Percentiles rank a stretch among this genome's conserved stretches.
These are phyloP conservation scores for Termitomyces titanicus DNA, from an alignment of 768 basidiomycete species.

Conservation along the genomic window DNA sequence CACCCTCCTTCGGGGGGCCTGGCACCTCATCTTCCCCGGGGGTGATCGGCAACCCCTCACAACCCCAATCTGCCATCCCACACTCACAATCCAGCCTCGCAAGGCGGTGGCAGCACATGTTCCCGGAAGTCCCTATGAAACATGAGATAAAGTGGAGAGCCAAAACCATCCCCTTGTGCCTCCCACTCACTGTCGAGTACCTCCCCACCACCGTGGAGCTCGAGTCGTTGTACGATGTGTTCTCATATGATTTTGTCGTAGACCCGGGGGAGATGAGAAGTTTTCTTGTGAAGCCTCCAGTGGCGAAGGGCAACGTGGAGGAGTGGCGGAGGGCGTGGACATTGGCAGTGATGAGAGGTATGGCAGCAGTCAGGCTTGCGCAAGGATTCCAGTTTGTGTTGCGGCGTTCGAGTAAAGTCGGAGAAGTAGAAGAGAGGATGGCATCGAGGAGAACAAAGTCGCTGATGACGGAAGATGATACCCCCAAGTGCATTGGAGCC, in stretches of 20 bases:
- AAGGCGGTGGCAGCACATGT: conserved; percentile 85
- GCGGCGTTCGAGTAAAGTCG: conserved; percentile 32
- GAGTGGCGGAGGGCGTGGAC: conserved; percentile 70
- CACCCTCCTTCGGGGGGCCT: conserved; percentile 28
- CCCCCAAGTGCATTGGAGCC: conserved; percentile 57
- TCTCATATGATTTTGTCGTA: conserved; percentile 86
- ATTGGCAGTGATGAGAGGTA: conserved; percentile 81
- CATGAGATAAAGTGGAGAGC: conserved; percentile 92
- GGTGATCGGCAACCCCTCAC: conserved; percentile 62
- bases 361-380: conserved; percentile 87
- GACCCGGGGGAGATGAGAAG: conserved; percentile 82
- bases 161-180: conserved; percentile 78
- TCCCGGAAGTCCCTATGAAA: conserved; percentile 68
- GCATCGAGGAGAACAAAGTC: conserved; percentile 49
- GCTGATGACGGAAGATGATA: conserved; percentile 53
- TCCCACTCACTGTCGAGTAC: conserved; percentile 89
- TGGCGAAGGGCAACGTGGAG: conserved; percentile 44
- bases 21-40: conserved; percentile 42
- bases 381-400: conserved; percentile 96
- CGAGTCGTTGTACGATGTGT: conserved; percentile 73
- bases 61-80: conserved; percentile 52
- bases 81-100: conserved; percentile 73
- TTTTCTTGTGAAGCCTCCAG: conserved; percentile 74
- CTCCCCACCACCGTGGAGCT: conserved; percentile 77
- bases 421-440: conserved; percentile 27